A percentile compares a stretch with the other conserved stretches of the same genome.
phyloP scores from a whole-genome alignment of 352 stramenopile species.

The Globisporangium paroecandrum region DNA sequence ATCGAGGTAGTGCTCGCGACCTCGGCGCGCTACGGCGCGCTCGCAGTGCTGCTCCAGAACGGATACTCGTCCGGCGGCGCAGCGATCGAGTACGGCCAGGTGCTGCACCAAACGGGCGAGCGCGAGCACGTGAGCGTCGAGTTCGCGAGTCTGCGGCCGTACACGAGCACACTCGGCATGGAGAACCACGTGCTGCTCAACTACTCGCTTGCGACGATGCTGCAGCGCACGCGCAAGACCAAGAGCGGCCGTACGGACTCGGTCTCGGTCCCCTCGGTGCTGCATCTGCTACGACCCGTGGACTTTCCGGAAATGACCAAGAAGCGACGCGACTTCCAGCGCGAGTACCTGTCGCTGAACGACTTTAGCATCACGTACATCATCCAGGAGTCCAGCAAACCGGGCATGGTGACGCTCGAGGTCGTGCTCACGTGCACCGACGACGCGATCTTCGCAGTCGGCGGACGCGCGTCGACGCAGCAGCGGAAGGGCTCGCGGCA shows the following conservation, averaged over 20 bases:
- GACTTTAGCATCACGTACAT: slow-evolving; percentile 73
- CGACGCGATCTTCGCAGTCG: slow-evolving; percentile 17
- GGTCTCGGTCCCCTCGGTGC: slow-evolving; percentile 49
- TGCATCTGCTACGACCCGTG: slow-evolving; percentile 61
- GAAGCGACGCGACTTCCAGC: slow-evolving; percentile 36
- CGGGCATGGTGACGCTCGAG: slow-evolving; percentile 50
- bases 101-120: slow-evolving; percentile 62
- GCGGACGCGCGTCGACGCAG: not conserved
- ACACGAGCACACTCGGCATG: slow-evolving; percentile 23
- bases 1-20: slow-evolving; percentile 47
- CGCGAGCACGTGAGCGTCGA: slow-evolving; percentile 57
- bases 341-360: slow-evolving; percentile 30
- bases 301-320: slow-evolving; percentile 28
- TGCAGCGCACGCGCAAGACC: slow-evolving; percentile 57
- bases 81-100: slow-evolving; percentile 39
- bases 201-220: slow-evolving; percentile 56
- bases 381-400: slow-evolving; percentile 41
- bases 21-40: slow-evolving; percentile 33
- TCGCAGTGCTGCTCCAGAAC: slow-evolving; percentile 38
- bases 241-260: slow-evolving; percentile 25
- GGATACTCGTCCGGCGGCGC: slow-evolving; percentile 40
- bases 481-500: slow-evolving; percentile 18
- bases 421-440: slow-evolving; percentile 49
- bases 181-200: slow-evolving; percentile 57
- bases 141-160: slow-evolving; percentile 44